These are phyloP conservation scores for Auriscalpium vulgare DNA, from an alignment of 768 basidiomycete species.

Conservation along the genomic window DNA sequence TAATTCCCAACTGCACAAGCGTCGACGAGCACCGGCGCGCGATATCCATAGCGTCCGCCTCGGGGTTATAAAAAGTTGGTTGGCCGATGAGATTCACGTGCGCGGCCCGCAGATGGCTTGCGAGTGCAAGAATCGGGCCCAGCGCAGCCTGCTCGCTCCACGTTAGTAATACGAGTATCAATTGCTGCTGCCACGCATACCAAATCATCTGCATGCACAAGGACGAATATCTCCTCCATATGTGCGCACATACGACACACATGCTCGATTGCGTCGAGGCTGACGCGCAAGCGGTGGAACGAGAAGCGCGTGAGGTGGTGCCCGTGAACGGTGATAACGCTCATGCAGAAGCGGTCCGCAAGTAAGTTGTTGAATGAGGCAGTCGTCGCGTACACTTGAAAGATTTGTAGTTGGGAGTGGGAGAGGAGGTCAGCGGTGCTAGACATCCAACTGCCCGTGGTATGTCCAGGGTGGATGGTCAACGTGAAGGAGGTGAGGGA, in stretches of 20 bases:
- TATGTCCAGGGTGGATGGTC: conserved; percentile 31
- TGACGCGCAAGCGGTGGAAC: conserved; percentile 55
- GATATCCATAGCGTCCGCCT: conserved; percentile 27
- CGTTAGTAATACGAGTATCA: not conserved
- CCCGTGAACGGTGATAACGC: conserved; percentile 44
- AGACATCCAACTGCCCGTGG: conserved; percentile 32
- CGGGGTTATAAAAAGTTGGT: conserved; percentile 8
- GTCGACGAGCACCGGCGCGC: conserved; percentile 41
- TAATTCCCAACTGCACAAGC: conserved; percentile 58
- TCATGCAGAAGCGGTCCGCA: conserved; percentile 41
- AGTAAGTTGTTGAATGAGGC: conserved; percentile 31
- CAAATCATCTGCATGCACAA: conserved; percentile 37
- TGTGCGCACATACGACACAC: conserved; percentile 47
- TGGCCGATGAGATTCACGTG: conserved; percentile 47
- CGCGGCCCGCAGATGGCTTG: conserved; percentile 41
- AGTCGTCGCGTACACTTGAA: conserved; percentile 56
- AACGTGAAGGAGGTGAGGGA: conserved; percentile 52
- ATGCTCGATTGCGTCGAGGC: conserved; percentile 37
- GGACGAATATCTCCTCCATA: conserved; percentile 60
- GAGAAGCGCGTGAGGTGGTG: conserved; percentile 47
- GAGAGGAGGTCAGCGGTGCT: conserved; percentile 36
- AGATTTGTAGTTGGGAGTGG: conserved; percentile 41
- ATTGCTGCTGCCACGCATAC: conserved; percentile 25
- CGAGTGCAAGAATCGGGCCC: conserved; percentile 33
- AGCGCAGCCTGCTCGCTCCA: conserved; percentile 29